Base-by-base conservation (phyloP, 495 filamentous ascomycete species). In the Trichoderma asperelloides region DNA sequence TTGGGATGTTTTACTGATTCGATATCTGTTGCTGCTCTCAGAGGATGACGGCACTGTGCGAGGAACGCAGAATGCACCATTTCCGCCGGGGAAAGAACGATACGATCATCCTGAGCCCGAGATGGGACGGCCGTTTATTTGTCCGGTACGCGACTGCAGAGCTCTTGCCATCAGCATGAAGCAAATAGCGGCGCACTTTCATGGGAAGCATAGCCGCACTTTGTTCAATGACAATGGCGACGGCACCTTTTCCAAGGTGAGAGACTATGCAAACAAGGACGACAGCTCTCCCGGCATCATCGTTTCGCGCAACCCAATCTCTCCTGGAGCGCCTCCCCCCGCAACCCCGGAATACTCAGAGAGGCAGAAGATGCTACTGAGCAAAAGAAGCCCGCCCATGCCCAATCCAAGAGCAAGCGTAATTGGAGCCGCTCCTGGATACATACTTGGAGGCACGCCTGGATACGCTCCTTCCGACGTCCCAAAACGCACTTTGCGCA, bases 141-240 rank as follows among this genome's bases (percentile, higher is more conserved):
- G 66, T 40, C 66, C 66, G 1, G 57, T 67, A 8, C 66, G 60
- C 0, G 47, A 41, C 33, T 67, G 66, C 12, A 39, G 66, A 5
- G 45, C 16, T 8, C 40, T 51, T 13, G 9, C 62, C n/a, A n/a
- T 30, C 12, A 37, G 7, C 23, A 16, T 63, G 37, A 25, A 16
- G 23, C 13, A 23, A 1, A 8, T 67, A 23, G 57, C 55, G 18
- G 0, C 1, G 7, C 66, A 67, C 39, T 49, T 47, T 40, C 25
- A 39, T 21, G 66, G 41, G 30, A 39, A 23, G 3, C 78, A 80
- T 60, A 69, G 67, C n/a, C 66, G 67, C 2, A 21, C 25, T 6
- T 9, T 70, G 16, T 64, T 78, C 3, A 75, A 79, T 45, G 77
- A 80, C 51, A 76, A 79, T 39, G 45, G 68, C 45, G 76, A 78